Base-by-base conservation (phyloP, 345 rosid genomes). In the Excoecaria agallocha region DNA sequence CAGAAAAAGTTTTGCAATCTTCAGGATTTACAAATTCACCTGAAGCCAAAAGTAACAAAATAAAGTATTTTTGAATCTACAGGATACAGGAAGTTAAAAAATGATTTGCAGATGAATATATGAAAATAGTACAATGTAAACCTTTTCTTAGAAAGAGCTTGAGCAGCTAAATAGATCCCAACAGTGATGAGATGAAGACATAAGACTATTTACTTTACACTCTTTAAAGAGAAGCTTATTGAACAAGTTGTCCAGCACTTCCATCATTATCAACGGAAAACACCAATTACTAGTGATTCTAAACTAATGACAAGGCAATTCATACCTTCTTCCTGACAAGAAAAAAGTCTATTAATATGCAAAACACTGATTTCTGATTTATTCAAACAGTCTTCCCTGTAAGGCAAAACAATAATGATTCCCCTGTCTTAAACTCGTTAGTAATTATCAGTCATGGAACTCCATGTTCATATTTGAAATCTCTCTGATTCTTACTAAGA, bases 221-320 rank as follows among this genome's bases (percentile, higher is more conserved):
- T 67, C 56, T 67, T 67, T 8, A 67, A 67, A 48, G 22, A 8
- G 63, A 37, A 38, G 48, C 67, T 39, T 63, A 63, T 63, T 17
- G 46, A 64, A 19, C 4, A 25, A 67, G 54, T n/a, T 46, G 16
- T 6, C 55, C 70, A 20, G 17, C 30, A 68, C 12, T 16, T 68
- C 55, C 54, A 66, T 20, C 9, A 49, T 49, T 37, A 49, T 68
- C 15, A 49, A 51, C 17, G 58, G 55, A 46, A 46, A 66, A 46
- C 46, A 1, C 35, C 19, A 46, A 45, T 43, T 66, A 45, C 15
- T 11, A 24, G 24, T 22, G n/a, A 38, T 38, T 19, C 10, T 30
- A 30, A 16, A 35, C 35, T 30, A 61, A 12, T 0, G 3, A 2
- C 41, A 7, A 19, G 19, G 30, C 30, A 30, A 30, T 30, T 30